phyloP scores from a whole-genome alignment of 1,139 yeast genomes.

The Taiozyma sp. region DNA sequence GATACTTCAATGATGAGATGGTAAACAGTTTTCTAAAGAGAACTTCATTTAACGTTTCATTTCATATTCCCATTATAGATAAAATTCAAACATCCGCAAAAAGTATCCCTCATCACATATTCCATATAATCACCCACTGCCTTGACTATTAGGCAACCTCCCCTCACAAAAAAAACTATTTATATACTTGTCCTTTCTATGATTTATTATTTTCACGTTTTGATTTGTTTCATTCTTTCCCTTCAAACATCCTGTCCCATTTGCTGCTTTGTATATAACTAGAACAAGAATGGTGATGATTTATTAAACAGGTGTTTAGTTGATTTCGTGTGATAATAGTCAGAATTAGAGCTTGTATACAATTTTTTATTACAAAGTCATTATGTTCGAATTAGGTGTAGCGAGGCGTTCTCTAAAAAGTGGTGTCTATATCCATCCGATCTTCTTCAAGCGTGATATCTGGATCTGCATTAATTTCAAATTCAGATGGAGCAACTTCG shows the following conservation, averaged over 20 bases:
- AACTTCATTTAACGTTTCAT: neutral
- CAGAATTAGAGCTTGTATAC: neutral
- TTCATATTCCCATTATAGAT: neutral
- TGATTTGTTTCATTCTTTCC: neutral
- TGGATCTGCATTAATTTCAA: constrained; percentile 1
- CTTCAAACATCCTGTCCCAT: neutral
- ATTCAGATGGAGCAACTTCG: constrained; percentile 6
- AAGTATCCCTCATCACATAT: neutral
- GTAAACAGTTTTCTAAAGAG: constrained; percentile 26
- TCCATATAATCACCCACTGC: neutral
- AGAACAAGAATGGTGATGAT: neutral
- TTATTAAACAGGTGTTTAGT: neutral
- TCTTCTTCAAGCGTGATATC: constrained; percentile 19
- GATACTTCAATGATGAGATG: constrained; percentile 87
- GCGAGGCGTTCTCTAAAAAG: constrained; percentile 4
- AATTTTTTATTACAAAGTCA: neutral
- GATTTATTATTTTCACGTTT: neutral
- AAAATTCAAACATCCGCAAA: neutral
- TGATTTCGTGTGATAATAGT: neutral
- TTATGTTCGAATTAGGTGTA: neutral
- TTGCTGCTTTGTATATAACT: neutral
- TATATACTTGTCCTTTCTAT: neutral
- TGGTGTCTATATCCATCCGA: constrained; percentile 15
- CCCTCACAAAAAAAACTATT: neutral
- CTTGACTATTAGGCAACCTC: neutral